These are phyloP conservation scores for Monilinia aucupariae DNA, from an alignment of 2,329 filamentous ascomycete genomes.

Conservation along the genomic window DNA sequence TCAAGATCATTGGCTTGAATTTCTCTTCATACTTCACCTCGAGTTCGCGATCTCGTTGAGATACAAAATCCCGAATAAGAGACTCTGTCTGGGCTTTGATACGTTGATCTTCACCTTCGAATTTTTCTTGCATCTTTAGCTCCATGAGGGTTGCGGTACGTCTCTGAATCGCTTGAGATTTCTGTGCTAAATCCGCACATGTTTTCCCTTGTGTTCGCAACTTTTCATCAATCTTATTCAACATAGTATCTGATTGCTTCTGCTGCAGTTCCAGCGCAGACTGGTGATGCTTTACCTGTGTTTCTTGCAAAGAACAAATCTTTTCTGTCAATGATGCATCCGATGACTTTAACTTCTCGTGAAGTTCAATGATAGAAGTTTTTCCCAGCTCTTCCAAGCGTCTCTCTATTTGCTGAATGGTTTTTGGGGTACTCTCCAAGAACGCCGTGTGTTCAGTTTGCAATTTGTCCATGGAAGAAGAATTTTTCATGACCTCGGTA, in stretches of 20 bases:
- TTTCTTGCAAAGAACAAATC: neutral
- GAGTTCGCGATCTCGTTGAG: constrained; percentile 5
- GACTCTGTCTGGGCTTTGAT: neutral
- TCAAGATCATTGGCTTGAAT: constrained; percentile 7
- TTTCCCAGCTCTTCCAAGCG: neutral
- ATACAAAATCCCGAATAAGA: neutral
- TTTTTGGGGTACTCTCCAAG: neutral
- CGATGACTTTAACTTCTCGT: neutral
- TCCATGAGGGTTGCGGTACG: neutral
- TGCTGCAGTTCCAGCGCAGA: neutral
- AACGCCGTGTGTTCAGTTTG: neutral
- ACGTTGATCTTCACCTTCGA: neutral
- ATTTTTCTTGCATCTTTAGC: neutral
- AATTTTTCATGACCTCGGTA: constrained; percentile 4
- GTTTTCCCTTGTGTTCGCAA: neutral
- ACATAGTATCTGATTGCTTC: neutral
- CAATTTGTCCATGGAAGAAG: neutral
- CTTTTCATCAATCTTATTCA: constrained; percentile 1
- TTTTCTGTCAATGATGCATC: neutral
- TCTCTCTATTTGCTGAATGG: constrained; percentile 3
- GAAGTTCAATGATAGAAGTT: neutral
- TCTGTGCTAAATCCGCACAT: neutral
- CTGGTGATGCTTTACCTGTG: neutral
- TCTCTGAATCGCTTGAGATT: neutral
- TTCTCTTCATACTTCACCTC: constrained; percentile 11